Evolutionary conservation across 345 rosid species (phyloP), one percentile per base, ranked within the genome.

Genomic region (Sonneratia alba): DNA sequence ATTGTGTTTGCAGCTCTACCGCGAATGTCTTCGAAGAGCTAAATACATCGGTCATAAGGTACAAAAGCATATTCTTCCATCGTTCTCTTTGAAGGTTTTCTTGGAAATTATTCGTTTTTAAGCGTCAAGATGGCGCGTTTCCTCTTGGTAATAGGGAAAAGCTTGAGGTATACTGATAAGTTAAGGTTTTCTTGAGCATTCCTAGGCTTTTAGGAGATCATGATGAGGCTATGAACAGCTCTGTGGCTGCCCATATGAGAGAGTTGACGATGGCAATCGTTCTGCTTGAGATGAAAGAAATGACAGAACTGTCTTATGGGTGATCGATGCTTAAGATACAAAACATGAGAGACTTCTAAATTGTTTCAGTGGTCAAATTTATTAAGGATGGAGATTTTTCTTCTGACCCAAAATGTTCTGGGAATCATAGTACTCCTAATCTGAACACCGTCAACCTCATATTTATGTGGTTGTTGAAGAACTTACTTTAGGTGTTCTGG

Each of bases 21-120:
- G 96, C 21, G 99, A 92, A 77, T 95, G 98, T 79, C 97, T 95
- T 81, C 88, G 98, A 72, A 82, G 99, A 80, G 98, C 97, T 48
- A 92, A 84, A 81, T 91, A 83, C 72, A 70, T 95, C 68, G 98
- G 98, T 71, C 90, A 86, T 72, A 77, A 81, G 88, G 99, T 90
- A 78, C 55, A 34, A 63, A 66, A 56, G 16, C 48, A 42, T 24
- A 56, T 56, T 27, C 53, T 55, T 14, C 67, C 34, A 47, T 32
- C 36, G 16, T 24, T 45, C 19, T 9, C 6, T 40, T 42, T 1
- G 15, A 10, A 15, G 13, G 19, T 38, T 36, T 3, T 24, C 19
- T 56, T 9, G 65, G 8, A 22, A 70, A 34, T 22, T 24, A 22
- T 22, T 12, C 21, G 19, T 21, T 43, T 68, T 45, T 42, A 49